These are phyloP conservation scores for Eutrema yunnanense DNA, from an alignment of 345 rosid species.

Conservation along the genomic window DNA sequence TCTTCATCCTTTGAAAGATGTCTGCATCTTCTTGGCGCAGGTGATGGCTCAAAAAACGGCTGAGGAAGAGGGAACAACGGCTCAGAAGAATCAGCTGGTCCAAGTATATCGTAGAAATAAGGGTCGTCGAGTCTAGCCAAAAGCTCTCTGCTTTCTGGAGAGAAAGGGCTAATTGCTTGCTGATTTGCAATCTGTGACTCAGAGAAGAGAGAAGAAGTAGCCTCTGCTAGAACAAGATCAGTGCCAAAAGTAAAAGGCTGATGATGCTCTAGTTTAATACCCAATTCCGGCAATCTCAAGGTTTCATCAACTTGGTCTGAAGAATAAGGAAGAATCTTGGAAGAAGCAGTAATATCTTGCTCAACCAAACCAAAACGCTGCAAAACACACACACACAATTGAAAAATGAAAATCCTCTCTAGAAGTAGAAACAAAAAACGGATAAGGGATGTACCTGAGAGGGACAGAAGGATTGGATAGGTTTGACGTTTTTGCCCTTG, in stretches of 20 bases:
- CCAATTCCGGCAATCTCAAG: slow-evolving; percentile 32
- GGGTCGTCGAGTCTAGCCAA: slow-evolving; percentile 57
- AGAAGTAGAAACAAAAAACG: neutral
- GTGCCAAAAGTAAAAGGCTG: slow-evolving; percentile 32
- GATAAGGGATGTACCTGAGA: neutral
- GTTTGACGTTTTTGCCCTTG: slow-evolving; percentile 19
- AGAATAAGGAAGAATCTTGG: slow-evolving; percentile 24
- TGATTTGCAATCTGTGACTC: slow-evolving; percentile 27
- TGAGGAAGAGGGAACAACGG: slow-evolving; percentile 34
- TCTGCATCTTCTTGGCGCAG: slow-evolving; percentile 22
- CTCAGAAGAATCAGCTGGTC: slow-evolving; percentile 37
- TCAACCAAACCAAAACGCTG: slow-evolving; percentile 35
- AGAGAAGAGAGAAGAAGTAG: slow-evolving; percentile 5
- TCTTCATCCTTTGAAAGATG: slow-evolving; percentile 28
- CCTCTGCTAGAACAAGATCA: slow-evolving; percentile 10
- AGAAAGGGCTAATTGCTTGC: slow-evolving; percentile 37
- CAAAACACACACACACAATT: neutral
- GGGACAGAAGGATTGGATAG: neutral
- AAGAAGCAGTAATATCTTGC: slow-evolving; percentile 29
- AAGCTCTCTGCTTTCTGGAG: slow-evolving; percentile 51
- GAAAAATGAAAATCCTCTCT: neutral
- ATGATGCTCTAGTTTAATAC: slow-evolving; percentile 15
- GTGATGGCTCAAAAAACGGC: slow-evolving; percentile 41
- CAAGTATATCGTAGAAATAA: slow-evolving; percentile 45
- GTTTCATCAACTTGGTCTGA: slow-evolving; percentile 21